Evolutionary conservation across 2,329 filamentous ascomycete species (phyloP).

Genomic region (Orbilia blumenaviensis): DNA sequence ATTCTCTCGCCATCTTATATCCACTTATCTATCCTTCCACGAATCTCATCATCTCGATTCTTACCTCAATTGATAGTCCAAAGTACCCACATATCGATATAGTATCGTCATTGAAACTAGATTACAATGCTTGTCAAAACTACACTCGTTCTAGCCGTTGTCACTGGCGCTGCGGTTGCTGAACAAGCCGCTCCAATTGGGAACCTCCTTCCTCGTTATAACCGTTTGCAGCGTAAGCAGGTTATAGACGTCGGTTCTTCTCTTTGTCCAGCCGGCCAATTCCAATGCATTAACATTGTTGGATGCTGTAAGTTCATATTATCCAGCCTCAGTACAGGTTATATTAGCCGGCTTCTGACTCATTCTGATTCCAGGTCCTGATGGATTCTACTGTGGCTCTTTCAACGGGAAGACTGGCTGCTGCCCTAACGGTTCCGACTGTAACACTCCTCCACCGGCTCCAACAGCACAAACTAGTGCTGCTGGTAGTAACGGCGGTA

Average conservation of each 20-base stretch:
- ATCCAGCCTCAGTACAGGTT: neutral
- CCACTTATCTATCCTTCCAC: neutral
- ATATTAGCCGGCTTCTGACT: neutral
- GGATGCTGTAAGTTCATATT: conserved; percentile 40
- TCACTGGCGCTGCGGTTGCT: conserved; percentile 24
- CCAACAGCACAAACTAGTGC: conserved; percentile 12
- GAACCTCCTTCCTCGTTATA: conserved; percentile 30
- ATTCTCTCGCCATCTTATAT: neutral
- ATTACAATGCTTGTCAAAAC: conserved; percentile 34
- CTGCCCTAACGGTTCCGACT: conserved; percentile 31
- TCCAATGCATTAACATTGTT: conserved; percentile 25
- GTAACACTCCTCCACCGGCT: neutral
- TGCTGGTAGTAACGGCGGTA: conserved; percentile 1
- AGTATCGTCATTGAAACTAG: neutral
- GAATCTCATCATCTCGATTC: neutral
- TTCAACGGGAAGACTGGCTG: conserved; percentile 38
- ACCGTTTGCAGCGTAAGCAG: conserved; percentile 29
- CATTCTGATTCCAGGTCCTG: conserved; percentile 16
- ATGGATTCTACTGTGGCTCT: conserved; percentile 44
- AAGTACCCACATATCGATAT: neutral
- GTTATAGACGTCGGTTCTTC: conserved; percentile 10
- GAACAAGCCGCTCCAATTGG: conserved; percentile 35
- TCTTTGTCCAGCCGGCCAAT: conserved; percentile 29
- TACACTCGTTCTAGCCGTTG: conserved; percentile 24
- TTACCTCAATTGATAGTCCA: neutral